phyloP scores from a whole-genome alignment of 345 rosid genomes.

The Melaleuca alternifolia region DNA sequence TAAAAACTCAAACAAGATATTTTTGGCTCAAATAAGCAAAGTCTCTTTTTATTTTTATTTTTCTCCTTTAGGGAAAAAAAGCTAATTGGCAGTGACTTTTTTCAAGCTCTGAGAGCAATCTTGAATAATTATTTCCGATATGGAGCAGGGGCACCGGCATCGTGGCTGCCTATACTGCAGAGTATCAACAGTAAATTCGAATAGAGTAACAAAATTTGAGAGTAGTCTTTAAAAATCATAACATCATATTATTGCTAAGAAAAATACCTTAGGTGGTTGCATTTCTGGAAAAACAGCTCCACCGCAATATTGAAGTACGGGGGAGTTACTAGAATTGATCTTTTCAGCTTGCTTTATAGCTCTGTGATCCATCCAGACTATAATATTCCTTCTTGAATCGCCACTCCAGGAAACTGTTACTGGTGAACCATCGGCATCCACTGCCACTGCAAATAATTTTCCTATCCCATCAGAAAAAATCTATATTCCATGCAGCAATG shows the following conservation, averaged over 20 bases:
- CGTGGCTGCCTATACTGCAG: neutral
- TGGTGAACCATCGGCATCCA: constrained; percentile 89
- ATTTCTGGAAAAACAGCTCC: constrained; percentile 93
- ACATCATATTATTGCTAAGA: neutral
- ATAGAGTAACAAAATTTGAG: neutral
- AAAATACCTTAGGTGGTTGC: constrained; percentile 84
- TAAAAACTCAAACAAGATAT: neutral
- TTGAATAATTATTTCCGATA: neutral
- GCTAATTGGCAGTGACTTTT: neutral
- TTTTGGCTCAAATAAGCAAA: neutral
- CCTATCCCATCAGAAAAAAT: neutral
- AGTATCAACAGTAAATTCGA: neutral
- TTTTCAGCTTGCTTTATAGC: constrained; percentile 92
- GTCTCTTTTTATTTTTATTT: neutral
- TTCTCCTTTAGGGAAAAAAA: neutral
- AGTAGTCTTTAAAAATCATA: neutral
- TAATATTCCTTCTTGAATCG: constrained; percentile 85
- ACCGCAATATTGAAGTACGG: constrained; percentile 81
- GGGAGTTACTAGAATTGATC: constrained; percentile 73
- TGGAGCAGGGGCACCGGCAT: neutral
- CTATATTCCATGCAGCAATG: neutral
- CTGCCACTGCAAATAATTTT: constrained; percentile 55
- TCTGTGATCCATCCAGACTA: constrained; percentile 99
- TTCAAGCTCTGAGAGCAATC: neutral
- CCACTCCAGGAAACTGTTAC: constrained; percentile 98